Percentiles rank a stretch among this genome's conserved stretches.
Conservation (phyloP, 495 filamentous ascomycete species). For the Bathelium albidoporum region DNA sequence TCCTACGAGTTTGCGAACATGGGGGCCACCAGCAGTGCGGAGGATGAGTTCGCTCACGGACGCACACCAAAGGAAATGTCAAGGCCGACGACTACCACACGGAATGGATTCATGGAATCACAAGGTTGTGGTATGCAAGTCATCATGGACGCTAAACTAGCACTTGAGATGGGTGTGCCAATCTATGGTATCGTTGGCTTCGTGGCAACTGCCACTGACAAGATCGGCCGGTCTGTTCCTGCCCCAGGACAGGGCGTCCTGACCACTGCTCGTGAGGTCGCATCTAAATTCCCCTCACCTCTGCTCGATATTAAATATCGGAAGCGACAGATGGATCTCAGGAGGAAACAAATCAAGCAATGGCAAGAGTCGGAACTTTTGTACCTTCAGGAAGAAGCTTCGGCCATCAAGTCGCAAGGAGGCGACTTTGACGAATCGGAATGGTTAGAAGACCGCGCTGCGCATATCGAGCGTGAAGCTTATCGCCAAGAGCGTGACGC, state of each 20-base stretch:
- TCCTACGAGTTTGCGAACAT: conserved; percentile 99
- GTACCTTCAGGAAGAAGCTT: conserved; percentile 82
- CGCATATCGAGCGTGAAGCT: conserved; percentile 83
- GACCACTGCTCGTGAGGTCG: conserved; percentile 88
- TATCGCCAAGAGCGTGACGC: conserved; percentile 84
- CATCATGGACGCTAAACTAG: conserved; percentile 94
- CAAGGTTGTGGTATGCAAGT: conserved; percentile 97
- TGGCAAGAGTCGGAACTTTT: conserved; percentile 94
- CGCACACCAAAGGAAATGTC: conserved; percentile 97
- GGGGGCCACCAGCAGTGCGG: conserved; percentile 96
- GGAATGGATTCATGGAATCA: conserved; percentile 98
- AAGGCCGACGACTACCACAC: conserved; percentile 86
- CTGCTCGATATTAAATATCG: conserved; percentile 95
- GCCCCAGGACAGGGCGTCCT: conserved; percentile 94
- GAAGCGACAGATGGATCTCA: conserved; percentile 83
- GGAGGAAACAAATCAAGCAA: conserved; percentile 81
- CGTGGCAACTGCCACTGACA: conserved; percentile 96
- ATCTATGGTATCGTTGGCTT: conserved; percentile 92
- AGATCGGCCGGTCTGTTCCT: conserved; percentile 94
- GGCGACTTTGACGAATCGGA: conserved; percentile 63
- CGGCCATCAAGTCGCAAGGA: conserved; percentile 78
- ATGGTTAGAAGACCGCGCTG: conserved; percentile 74
- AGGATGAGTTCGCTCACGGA: conserved; percentile 90
- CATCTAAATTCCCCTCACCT: conserved; percentile 85
- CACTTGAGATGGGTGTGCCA: conserved; percentile 95